These are phyloP conservation scores for Malus hybrid DNA, from an alignment of 331 rosid species.

Conservation along the genomic window DNA sequence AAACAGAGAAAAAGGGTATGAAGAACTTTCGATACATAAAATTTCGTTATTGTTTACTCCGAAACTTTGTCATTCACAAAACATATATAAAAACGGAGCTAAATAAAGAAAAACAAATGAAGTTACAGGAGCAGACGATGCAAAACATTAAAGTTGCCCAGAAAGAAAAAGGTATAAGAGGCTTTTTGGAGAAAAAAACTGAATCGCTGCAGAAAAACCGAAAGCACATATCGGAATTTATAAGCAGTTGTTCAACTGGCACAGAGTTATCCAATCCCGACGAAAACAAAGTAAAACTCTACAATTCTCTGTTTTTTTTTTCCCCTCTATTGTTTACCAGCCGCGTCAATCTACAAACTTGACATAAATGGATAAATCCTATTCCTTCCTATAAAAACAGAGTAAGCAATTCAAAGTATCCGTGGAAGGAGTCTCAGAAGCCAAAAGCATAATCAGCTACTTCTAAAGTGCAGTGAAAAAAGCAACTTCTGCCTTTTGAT, in stretches of 20 bases:
- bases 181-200: neutral
- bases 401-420: constrained; percentile 6
- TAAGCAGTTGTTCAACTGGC: constrained; percentile 7
- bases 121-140: constrained; percentile 3
- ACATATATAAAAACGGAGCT: neutral
- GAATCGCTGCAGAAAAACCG: constrained; percentile 6
- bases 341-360: neutral
- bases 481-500: neutral
- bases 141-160: constrained; percentile 3
- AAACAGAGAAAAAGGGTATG: neutral
- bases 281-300: neutral
- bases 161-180: neutral
- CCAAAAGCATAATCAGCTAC: constrained; percentile 8
- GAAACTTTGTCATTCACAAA: neutral
- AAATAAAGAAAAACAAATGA: neutral
- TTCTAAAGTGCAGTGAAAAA: neutral
- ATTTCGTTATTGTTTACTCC: neutral
- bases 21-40: neutral
- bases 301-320: neutral
- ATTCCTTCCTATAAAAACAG: neutral
- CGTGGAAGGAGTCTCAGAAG: constrained; percentile 14
- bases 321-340: neutral
- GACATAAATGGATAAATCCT: neutral
- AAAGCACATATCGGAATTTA: constrained; percentile 8
- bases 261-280: constrained; percentile 1